Evolutionary conservation across 2,329 filamentous ascomycete genomes (phyloP).

Genomic region (Trichoderma gracile): DNA sequence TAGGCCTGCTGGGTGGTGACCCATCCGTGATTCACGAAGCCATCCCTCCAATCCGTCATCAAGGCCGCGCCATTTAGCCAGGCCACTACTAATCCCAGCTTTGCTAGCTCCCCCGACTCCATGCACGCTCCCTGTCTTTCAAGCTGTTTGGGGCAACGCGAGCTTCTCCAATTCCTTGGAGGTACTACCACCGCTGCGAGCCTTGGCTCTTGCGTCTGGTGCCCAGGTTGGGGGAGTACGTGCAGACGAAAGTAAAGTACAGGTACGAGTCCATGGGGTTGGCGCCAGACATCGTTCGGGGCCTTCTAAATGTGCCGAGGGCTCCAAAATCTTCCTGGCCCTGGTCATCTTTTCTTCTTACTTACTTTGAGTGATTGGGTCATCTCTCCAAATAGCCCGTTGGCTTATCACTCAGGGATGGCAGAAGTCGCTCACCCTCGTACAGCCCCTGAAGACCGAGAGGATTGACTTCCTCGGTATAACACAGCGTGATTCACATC

Average conservation of each 20-base stretch:
- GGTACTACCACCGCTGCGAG: slow-evolving; percentile 1
- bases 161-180: slow-evolving; percentile 12
- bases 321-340: slow-evolving; percentile 18
- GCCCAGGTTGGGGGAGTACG: not conserved
- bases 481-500: not conserved
- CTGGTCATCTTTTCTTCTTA: not conserved
- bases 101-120: slow-evolving; percentile 21
- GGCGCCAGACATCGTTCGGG: slow-evolving; percentile 9
- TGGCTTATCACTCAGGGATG: not conserved
- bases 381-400: slow-evolving; percentile 3
- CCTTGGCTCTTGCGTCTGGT: slow-evolving; percentile 16
- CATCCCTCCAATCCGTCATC: slow-evolving; percentile 14
- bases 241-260: slow-evolving; percentile 5
- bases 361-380: not conserved
- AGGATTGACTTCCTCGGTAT: not conserved
- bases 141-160: slow-evolving; percentile 8
- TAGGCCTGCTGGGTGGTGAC: slow-evolving; percentile 2
- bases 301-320: slow-evolving; percentile 21
- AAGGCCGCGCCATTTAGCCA: slow-evolving; percentile 17
- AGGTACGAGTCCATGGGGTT: not conserved
- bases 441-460: slow-evolving; percentile 1
- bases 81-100: slow-evolving; percentile 16
- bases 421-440: not conserved
- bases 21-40: slow-evolving; percentile 15
- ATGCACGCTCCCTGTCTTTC: slow-evolving; percentile 19